Evolutionary conservation across 495 filamentous ascomycete genomes (phyloP), one percentile per base, ranked within the genome.

Genomic region (Saxophila tyrrhenica): DNA sequence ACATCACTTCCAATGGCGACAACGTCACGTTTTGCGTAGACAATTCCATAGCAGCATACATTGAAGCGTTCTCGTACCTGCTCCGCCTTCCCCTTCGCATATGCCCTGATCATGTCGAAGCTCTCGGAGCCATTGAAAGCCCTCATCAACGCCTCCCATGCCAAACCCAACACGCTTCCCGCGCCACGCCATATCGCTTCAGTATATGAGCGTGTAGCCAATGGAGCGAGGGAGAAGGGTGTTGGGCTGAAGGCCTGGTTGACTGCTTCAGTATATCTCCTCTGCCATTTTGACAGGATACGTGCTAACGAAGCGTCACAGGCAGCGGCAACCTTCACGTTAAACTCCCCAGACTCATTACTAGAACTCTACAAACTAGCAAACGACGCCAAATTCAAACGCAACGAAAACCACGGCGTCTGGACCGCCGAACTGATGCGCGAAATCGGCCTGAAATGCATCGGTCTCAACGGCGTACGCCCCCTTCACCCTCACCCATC

Each of bases 371-470:
- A 78, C 69, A 55, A 72, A 20, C 61, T 79, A 16, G 77, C 78
- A n/a, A 69, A 76, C 22, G 57, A 58, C 10, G 59, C 65, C 0
- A 59, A 66, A 16, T 47, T 63, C 43, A 57, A 23, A 39, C 25
- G 29, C 23, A 38, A 46, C 39, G 11, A 35, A 2, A 56, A 67
- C 42, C 67, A 71, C 20, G 64, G 72, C 21, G 69, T 81, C n/a
- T 68, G 73, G 39, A 75, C 77, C 7, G 85, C 84, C 44, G 85
- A 88, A 64, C 67, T 87, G 19, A 86, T 90, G 75, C 80, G 86
- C 59, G 85, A 88, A 61, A 75, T 87, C 60, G 85, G 83, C 2
- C 73, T 90, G 41, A 90, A 90, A 65, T 89, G 85, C 67, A 88
- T 90, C 64, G 79, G 78, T 43, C 87, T 90, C 74, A 90, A 90